Conservation (phyloP, 2,329 filamentous ascomycete genomes). For the Colletotrichum sp. region DNA sequence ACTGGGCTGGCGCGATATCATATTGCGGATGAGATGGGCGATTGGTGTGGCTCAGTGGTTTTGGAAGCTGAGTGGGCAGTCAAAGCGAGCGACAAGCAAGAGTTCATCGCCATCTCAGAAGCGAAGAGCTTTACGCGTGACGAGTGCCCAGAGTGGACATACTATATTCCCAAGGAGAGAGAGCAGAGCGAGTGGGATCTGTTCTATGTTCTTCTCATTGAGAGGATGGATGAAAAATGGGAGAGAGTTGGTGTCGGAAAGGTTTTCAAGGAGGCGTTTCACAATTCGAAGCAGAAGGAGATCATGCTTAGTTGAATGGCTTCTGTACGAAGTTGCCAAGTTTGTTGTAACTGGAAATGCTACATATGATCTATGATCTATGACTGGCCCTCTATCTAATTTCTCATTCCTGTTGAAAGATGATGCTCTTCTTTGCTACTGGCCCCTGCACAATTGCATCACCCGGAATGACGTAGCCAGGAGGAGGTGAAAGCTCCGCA, state of each 20-base stretch:
- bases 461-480: not conserved
- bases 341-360: not conserved
- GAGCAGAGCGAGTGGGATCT: conserved; percentile 35
- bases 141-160: conserved; percentile 35
- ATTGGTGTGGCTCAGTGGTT: conserved; percentile 35
- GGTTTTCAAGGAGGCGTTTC: conserved; percentile 33
- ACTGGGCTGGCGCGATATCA: conserved; percentile 25
- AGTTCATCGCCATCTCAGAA: conserved; percentile 37
- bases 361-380: not conserved
- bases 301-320: conserved; percentile 22
- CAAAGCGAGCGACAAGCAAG: conserved; percentile 1
- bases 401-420: not conserved
- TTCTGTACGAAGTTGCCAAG: not conserved
- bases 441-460: not conserved
- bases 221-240: conserved; percentile 24
- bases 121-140: conserved; percentile 33
- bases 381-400: not conserved
- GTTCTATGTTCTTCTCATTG: conserved; percentile 35
- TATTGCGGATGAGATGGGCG: conserved; percentile 29
- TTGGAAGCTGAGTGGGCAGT: conserved; percentile 25
- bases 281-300: conserved; percentile 26
- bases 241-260: conserved; percentile 35
- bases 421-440: not conserved
- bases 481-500: not conserved
- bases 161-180: conserved; percentile 35